A percentile compares a stretch with the other conserved stretches of the same genome.
These are phyloP conservation scores for Diaporthe longicolla DNA, from an alignment of 2,329 filamentous ascomycete genomes.

Conservation along the genomic window DNA sequence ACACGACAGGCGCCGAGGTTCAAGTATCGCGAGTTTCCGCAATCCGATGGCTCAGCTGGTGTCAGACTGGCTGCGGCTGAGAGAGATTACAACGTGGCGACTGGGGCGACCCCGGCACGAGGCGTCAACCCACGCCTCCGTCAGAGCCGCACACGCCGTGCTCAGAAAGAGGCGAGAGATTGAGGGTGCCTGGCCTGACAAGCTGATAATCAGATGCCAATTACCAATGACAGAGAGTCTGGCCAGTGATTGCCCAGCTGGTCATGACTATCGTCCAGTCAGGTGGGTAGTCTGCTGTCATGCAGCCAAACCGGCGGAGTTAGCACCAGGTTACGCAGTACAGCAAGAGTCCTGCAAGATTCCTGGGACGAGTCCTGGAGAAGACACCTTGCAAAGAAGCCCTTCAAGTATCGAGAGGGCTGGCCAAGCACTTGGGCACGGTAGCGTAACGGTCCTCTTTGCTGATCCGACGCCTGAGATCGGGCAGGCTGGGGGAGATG, in stretches of 20 bases:
- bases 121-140: constrained; percentile 10
- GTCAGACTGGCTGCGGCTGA: constrained; percentile 33
- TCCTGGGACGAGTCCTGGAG: background rate
- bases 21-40: constrained; percentile 19
- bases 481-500: background rate
- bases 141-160: constrained; percentile 4
- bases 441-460: background rate
- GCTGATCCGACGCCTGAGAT: background rate
- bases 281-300: constrained; percentile 1
- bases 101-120: constrained; percentile 26
- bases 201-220: constrained; percentile 2
- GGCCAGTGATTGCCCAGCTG: constrained; percentile 23
- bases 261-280: background rate
- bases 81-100: constrained; percentile 11
- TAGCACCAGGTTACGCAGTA: background rate
- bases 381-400: background rate
- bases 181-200: constrained; percentile 19
- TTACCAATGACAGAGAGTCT: constrained; percentile 12
- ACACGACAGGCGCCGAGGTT: background rate
- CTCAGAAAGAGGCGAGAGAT: background rate
- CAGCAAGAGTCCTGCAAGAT: background rate
- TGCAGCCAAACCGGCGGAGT: background rate
- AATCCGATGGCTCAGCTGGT: constrained; percentile 12
- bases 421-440: background rate
- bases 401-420: background rate